Evolutionary conservation across 2,329 filamentous ascomycete species (phyloP).

Genomic region (Paracamarosporium sp.): DNA sequence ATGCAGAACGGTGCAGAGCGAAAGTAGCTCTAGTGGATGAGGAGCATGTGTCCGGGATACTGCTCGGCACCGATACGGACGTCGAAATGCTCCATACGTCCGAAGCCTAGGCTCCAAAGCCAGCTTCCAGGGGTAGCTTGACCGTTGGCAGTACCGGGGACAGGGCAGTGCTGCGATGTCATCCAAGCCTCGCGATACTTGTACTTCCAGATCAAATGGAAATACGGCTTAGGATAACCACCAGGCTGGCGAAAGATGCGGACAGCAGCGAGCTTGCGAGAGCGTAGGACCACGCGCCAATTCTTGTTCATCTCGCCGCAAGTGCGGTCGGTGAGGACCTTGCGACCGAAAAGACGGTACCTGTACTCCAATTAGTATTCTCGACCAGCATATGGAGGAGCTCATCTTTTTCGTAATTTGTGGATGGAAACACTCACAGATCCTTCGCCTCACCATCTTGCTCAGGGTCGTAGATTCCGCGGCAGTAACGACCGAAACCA

Average conservation of each 20-base stretch:
- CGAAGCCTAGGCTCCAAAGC: conserved; percentile 30
- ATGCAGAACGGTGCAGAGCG: background rate
- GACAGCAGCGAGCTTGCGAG: conserved; percentile 16
- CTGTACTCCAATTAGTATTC: conserved; percentile 16
- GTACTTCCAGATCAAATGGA: conserved; percentile 33
- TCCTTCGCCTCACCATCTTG: conserved; percentile 42
- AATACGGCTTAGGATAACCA: conserved; percentile 20
- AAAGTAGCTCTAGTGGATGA: background rate
- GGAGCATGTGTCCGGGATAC: background rate
- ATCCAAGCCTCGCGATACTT: conserved; percentile 32
- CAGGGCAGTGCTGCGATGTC: conserved; percentile 11
- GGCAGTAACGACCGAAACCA: conserved; percentile 37
- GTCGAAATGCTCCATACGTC: conserved; percentile 33
- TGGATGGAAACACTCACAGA: conserved; percentile 28
- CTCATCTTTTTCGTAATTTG: too few relatives aligned
- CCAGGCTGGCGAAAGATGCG: background rate
- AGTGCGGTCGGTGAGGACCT: conserved; percentile 24
- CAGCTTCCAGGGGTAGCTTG: conserved; percentile 16
- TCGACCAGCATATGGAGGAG: too few relatives aligned
- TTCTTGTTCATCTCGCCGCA: conserved; percentile 28
- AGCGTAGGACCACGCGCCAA: conserved; percentile 33
- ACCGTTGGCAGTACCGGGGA: background rate
- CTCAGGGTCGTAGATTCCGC: conserved; percentile 16
- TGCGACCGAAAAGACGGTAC: conserved; percentile 39
- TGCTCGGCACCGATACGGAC: conserved; percentile 31